Base-by-base conservation (phyloP, 768 basidiomycete genomes). In the Chalciporus pseudorubinellus region DNA sequence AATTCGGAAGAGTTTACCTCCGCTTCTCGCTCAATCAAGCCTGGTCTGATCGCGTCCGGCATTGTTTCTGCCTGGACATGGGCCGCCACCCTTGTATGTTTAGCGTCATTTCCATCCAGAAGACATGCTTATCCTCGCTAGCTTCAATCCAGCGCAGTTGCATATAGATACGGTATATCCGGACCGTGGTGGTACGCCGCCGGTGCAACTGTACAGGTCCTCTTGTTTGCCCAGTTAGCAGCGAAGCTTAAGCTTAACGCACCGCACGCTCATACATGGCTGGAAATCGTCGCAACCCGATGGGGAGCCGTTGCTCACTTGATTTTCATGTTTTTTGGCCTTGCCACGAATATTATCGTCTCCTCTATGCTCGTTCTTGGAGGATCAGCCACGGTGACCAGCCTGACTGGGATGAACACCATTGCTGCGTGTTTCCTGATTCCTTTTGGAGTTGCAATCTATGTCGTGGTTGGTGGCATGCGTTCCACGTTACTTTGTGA, bases 61-160 rank as follows among this genome's bases (percentile, higher is more conserved):
- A 95, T 97, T 52, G 92, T 95, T 19, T 87, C 85, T 18, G 92
- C 93, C 0, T 95, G 92, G 92, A 93, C 91, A n/a, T 89, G 85
- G 79, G 87, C 87, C 3, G 89, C 87, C 18, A 90, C 87, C 1
- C 68, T 89, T 52, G 85, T 85, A 50, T 19, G 52, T 73, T 50
- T 29, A 7, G 22, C 1, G 2, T 14, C 7, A 29, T 33, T 22
- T 3, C 22, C 9, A 10, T 20, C 34, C 20, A 26, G 13, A 18
- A 6, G 3, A 39, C 18, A 21, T 34, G 52, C 42, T 21, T 40
- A 59, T 50, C 70, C 12, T 52, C 45, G 12, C 3, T 44, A 82
- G 81, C 73, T 92, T 2, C 89, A 92, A 79, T 86, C 84, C 26
- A 89, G 86, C 48, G 88, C 89, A 0, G 83, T 91, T 8, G 90